Base-by-base conservation (phyloP, 1,284 basidiomycete species). In the Pholiota adiposa region DNA sequence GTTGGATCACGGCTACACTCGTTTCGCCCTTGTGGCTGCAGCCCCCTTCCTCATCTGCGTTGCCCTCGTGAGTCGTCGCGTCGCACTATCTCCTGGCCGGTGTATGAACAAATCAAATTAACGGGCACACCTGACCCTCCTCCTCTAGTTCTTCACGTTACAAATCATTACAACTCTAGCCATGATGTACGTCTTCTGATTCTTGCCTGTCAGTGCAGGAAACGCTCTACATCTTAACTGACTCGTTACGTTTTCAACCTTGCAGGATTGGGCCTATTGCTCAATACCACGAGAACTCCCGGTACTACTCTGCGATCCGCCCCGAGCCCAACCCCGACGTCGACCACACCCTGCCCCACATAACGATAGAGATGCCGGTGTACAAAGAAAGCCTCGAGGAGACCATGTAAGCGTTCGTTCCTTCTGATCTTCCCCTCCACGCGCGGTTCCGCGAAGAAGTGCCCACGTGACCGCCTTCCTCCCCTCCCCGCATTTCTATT, bases 301-400 rank as follows among this genome's bases (percentile, higher is more conserved):
- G 80, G 54, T 91, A 88, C 69, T 91, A 90, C 71, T 89, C 87
- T 7, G 88, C 88, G 11, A 62, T 84, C 54, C 79, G 76, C 25
- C 86, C 88, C 0, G 75, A 69, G 14, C 75, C 86, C n/a, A 88
- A 88, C 70, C 81, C 81, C 54, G 80, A 80, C n/a, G 76, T 89
- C 16, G 88, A 90, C 64, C 63, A 74, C 1, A 76, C 75, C 36
- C 77, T 93, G 1, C 90, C 90, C 2, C 91, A 92, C 67, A 79
- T 93, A 60, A 90, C 90, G 0, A 81, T 92, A 57, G 85, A 92
- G 68, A 83, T 93, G 79, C 90, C 92, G 0, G 92, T 93, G 5
- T 93, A 92, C 77, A 92, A 92, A 74, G 91, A 91, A 74, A 88
- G 84, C 61, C 72, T 87, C 33, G 81, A 83, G 43, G 81, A 83